These are phyloP conservation scores for Amphibolis antarctica DNA, from an alignment of 106 monocot species.

Conservation along the genomic window DNA sequence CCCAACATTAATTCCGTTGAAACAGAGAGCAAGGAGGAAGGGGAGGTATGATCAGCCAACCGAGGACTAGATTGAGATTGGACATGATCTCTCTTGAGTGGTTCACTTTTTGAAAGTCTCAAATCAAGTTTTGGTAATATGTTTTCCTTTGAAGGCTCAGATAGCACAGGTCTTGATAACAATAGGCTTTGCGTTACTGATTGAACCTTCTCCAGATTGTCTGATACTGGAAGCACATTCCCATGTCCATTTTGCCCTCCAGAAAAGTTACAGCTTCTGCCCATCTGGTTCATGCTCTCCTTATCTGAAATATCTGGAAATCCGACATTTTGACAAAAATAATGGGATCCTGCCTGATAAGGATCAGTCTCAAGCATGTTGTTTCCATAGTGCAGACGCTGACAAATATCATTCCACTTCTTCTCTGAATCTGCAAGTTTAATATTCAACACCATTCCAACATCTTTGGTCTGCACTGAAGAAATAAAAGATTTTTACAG, in stretches of 20 bases:
- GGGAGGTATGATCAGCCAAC: constrained; percentile 34
- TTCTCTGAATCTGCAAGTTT: constrained; percentile 34
- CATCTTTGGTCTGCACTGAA: constrained; percentile 50
- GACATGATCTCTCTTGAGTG: constrained; percentile 13
- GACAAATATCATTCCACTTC: constrained; percentile 48
- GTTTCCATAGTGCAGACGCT: constrained; percentile 17
- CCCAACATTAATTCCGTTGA: constrained; percentile 74
- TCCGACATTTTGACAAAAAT: constrained; percentile 21
- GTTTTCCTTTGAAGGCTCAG: constrained; percentile 15
- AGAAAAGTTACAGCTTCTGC: neutral
- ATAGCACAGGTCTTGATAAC: constrained; percentile 27
- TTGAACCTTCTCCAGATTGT: constrained; percentile 11
- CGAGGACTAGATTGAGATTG: constrained; percentile 10
- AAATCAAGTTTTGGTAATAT: constrained; percentile 26
- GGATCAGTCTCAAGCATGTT: constrained; percentile 15
- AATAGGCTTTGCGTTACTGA: constrained; percentile 22
- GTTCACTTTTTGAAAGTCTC: constrained; percentile 35
- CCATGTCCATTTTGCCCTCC: neutral
- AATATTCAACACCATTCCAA: constrained; percentile 23
- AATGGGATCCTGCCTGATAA: neutral
- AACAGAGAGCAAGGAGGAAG: constrained; percentile 44
- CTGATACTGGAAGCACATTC: neutral
- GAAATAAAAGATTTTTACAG: neutral
- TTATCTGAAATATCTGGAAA: constrained; percentile 25
- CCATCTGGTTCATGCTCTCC: constrained; percentile 3